Percentiles rank a stretch among this genome's conserved stretches.
Conservation (phyloP, 345 rosid genomes). For the Atalantia buxifolia region DNA sequence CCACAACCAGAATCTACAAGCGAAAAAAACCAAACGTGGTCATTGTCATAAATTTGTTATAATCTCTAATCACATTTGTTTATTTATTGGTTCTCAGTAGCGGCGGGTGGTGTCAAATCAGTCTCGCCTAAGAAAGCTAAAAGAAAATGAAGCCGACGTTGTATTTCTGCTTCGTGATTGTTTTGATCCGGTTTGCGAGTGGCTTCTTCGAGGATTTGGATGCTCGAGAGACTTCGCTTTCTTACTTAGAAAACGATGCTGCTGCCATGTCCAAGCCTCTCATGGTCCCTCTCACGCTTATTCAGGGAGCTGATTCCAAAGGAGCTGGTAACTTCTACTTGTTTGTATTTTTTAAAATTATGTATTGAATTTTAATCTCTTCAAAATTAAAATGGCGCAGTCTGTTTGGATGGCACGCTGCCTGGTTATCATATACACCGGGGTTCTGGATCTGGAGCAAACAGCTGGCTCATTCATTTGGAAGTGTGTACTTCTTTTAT, state of each 20-base stretch:
- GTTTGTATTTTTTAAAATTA: too few species aligned
- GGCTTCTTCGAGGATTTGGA: constrained; percentile 26
- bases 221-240: constrained; percentile 23
- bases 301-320: constrained; percentile 71
- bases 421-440: constrained; percentile 85
- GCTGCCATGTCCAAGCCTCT: constrained; percentile 27
- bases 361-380: background rate
- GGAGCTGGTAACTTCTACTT: constrained; percentile 65
- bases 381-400: constrained; percentile 28
- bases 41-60: background rate
- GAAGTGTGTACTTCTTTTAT: constrained; percentile 46
- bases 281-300: constrained; percentile 74
- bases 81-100: too few species aligned
- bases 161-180: constrained; percentile 14
- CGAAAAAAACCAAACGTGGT: background rate
- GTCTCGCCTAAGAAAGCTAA: background rate
- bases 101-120: too few species aligned
- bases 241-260: constrained; percentile 24
- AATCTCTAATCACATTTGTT: background rate
- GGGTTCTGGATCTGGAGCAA: constrained; percentile 75
- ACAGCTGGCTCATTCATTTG: constrained; percentile 77
- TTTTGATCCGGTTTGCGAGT: constrained; percentile 41
- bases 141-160: background rate
- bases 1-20: background rate
- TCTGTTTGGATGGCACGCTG: constrained; percentile 81